Evolutionary conservation across 2,329 filamentous ascomycete genomes (phyloP), one percentile per base, ranked within the genome.

Genomic region (Trichoderma gracile): DNA sequence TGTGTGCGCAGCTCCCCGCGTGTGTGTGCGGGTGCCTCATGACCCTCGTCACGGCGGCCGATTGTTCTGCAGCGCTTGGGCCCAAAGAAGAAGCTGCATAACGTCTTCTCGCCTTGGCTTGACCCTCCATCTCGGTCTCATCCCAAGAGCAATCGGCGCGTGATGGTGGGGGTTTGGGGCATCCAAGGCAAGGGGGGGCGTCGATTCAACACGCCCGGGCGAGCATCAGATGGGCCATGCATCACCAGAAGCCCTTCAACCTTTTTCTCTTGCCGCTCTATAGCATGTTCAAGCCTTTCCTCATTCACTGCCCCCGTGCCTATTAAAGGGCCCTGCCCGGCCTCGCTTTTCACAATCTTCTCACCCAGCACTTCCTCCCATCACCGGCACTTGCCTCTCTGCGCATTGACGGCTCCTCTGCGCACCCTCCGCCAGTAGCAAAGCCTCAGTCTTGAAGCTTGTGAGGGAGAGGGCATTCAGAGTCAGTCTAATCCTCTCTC

Each of bases 71-170:
- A 63, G 25, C 53, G 47, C 50, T 56, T 63, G 52, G 33, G 50
- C 64, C 64, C 58, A 63, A 65, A 65, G 40, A 63, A 65, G 64
- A 65, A 65, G 64, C 58, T 65, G 52, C 64, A 23, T 63, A 46
- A 19, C 42, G 15, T 50, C 45, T 45, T 43, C 45, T 57, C 50
- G 38, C 30, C 64, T 65, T 63, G 64, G 58, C 58, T 52, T 65
- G 38, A 45, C 64, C 43, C 53, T 62, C 58, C 52, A 54, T 57
- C 65, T 64, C 65, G 65, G 54, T 55, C 65, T 64, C 65, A 64
- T 66, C 60, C 65, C 58, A 54, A 49, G 43, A 42, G 42, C 38
- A 64, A 66, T 66, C 59, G 59, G 60, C 65, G 65, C 65, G 65
- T 66, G 65, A 66, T 66, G 47, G 53, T 64, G 60, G 65, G 53